Evolutionary conservation across 2,329 filamentous ascomycete species (phyloP).

Genomic region (Stagonosporopsis cucurbitacearum): DNA sequence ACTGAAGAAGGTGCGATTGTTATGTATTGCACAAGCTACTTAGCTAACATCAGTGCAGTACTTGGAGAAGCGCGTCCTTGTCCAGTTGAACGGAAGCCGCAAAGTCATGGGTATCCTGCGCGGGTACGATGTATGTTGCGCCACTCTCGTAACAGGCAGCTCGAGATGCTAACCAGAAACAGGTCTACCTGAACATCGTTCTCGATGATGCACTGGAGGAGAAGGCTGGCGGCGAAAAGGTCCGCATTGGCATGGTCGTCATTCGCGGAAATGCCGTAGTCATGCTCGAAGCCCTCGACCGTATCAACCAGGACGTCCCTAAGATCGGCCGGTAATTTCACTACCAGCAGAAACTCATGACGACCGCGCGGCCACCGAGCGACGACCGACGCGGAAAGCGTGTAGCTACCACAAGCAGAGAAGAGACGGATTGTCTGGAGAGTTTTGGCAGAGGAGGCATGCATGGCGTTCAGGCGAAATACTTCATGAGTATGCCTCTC

Average conservation of each 20-base stretch:
- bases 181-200: slow-evolving; percentile 99
- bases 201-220: slow-evolving; percentile 96
- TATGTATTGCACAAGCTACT: background rate
- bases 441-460: slow-evolving; percentile 16
- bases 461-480: slow-evolving; percentile 30
- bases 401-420: background rate
- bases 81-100: slow-evolving; percentile 95
- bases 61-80: slow-evolving; percentile 98
- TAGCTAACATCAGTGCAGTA: slow-evolving; percentile 67
- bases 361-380: slow-evolving; percentile 1
- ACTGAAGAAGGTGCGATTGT: slow-evolving; percentile 82
- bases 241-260: slow-evolving; percentile 90
- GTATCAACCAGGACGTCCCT: slow-evolving; percentile 45
- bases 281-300: slow-evolving; percentile 76
- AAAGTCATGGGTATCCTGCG: slow-evolving; percentile 94
- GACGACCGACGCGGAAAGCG: slow-evolving; percentile 2
- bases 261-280: slow-evolving; percentile 98
- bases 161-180: slow-evolving; percentile 6
- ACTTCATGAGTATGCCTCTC: slow-evolving; percentile 30
- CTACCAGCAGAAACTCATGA: background rate
- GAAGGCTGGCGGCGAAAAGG: slow-evolving; percentile 89
- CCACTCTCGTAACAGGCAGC: background rate
- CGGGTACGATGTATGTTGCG: slow-evolving; percentile 83
- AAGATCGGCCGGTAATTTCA: slow-evolving; percentile 39
- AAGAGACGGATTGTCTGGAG: background rate